Evolutionary conservation across 2,329 filamentous ascomycete genomes (phyloP).

Genomic region (Plenodomus tracheiphilus): DNA sequence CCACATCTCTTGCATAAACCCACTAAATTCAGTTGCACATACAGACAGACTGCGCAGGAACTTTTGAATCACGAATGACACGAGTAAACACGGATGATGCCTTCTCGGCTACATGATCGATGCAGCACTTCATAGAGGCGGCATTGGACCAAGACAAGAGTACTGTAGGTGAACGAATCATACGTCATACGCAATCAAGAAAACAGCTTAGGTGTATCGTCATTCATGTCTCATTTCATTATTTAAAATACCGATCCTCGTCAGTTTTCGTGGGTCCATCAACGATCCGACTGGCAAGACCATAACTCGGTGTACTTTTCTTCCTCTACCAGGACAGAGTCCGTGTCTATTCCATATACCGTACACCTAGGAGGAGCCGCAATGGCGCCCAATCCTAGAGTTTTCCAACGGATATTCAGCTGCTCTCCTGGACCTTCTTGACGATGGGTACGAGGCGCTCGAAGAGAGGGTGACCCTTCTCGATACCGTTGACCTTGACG

Average conservation of each 20-base stretch:
- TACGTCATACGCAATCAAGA: too few species aligned
- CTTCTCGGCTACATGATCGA: too few species aligned
- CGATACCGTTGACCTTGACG: conserved; percentile 78
- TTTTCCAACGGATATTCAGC: conserved; percentile 21
- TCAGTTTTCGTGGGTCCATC: conserved; percentile 8
- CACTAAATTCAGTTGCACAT: too few species aligned
- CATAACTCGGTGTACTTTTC: conserved; percentile 11
- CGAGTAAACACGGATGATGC: too few species aligned
- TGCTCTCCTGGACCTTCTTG: conserved; percentile 70
- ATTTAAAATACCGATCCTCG: conserved; percentile 10
- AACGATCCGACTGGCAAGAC: conserved; percentile 5
- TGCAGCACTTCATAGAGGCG: too few species aligned
- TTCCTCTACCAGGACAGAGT: conserved; percentile 5
- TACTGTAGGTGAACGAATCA: too few species aligned
- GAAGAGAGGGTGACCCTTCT: conserved; percentile 76
- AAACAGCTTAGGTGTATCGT: conserved; percentile 11
- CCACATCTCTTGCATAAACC: too few species aligned
- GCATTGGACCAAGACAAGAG: too few species aligned
- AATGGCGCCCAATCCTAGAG: conserved; percentile 9
- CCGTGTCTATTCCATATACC: conserved; percentile 5
- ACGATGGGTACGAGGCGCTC: conserved; percentile 75
- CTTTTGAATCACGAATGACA: too few species aligned
- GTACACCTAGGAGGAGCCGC: background rate
- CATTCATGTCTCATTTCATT: conserved; percentile 22
- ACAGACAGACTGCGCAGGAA: too few species aligned